Base-by-base conservation (phyloP, 805 yeast species). In the Starmerella bacillaris region DNA sequence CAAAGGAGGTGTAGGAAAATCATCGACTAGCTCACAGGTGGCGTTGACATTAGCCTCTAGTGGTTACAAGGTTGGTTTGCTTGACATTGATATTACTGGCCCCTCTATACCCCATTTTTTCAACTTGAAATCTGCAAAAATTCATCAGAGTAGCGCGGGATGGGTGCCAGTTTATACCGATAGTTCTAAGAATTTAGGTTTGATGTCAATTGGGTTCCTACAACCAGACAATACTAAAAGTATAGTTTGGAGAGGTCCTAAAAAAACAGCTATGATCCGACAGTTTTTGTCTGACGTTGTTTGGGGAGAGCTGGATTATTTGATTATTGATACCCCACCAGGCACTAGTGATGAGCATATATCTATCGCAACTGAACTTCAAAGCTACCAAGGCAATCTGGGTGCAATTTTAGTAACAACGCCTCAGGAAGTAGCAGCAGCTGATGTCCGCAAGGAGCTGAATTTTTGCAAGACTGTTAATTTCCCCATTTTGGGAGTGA, bases 311-410 rank as follows among this genome's bases (percentile, higher is more conserved):
- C 60, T 67, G 19, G 71, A 80, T 37, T 86, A 78, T 51, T 57
- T 86, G 37, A 58, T 89, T 21, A 83, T 89, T 4, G 99, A 89
- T 53, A 89, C 99, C 0, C 99, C 99, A 1, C 99, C 99, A 0
- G 99, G 99, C 0, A 89, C 99, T 0, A 78, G 94, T 0, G 99
- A 89, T 56, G 99, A 89, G 54, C 99, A 89, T 54, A 89, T 89
- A 26, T 83, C 94, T 3, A 77, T 92, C 26, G 95, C 95, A 4
- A 96, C 89, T 51, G 92, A 83, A 54, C 63, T 89, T 27, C 51
- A 50, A 22, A 58, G 76, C 37, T 57, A 62, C 44, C 64, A 65
- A 19, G 31, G 29, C 8, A 82, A 86, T 2, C 94, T 82, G 47
- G 96, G 96, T 0, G 94, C 94, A 1, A 74, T 89, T 0, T 69